Evolutionary conservation across 805 yeast genomes (phyloP), one percentile per base, ranked within the genome.

Genomic region (Nakazawaea holstii): DNA sequence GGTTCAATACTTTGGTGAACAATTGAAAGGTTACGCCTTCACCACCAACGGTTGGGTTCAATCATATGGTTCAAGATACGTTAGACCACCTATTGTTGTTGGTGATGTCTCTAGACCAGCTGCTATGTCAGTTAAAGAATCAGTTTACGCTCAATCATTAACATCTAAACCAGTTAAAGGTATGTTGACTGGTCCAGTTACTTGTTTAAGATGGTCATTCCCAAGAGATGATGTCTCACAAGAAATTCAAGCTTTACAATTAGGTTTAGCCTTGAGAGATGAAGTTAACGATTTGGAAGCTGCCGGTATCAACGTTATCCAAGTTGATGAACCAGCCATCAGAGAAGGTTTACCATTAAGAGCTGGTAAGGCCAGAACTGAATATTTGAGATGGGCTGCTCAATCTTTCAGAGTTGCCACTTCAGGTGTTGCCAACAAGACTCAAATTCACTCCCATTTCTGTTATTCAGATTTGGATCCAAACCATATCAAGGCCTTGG

Each of bases 1-100:
- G 99, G 99, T 94, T 66, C 99, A 94, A 81, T 94, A 92, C 85
- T 94, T 94, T 59, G 99, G 99, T 80, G 99, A 94, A 80, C 90
- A 89, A 80, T 80, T 94, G 70, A 86, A 87, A 68, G 99, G 99
- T 74, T 94, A 87, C 71, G 96, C 96, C 61, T 94, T 94, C 84
- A 94, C 99, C 74, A 78, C 87, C 61, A 89, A 89, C 82, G 99
- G 99, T 75, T 94, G 99, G 99, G 99, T 94, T 65, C 99, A 94
- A 82, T 94, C 99, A 59, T 94, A 92, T 74, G 99, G 99, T 81
- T 91, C 99, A 59, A 88, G 99, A 80, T 94, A 94, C 77, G 99
- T 94, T 62, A 90, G 99, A 80, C 99, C 99, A 70, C 99, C 99
- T 64, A 87, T 94, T 67, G 83, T 94, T 72, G 97, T 92, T 64